Conservation (phyloP, 1,284 basidiomycete species). For the Rhodotorula sp. region DNA sequence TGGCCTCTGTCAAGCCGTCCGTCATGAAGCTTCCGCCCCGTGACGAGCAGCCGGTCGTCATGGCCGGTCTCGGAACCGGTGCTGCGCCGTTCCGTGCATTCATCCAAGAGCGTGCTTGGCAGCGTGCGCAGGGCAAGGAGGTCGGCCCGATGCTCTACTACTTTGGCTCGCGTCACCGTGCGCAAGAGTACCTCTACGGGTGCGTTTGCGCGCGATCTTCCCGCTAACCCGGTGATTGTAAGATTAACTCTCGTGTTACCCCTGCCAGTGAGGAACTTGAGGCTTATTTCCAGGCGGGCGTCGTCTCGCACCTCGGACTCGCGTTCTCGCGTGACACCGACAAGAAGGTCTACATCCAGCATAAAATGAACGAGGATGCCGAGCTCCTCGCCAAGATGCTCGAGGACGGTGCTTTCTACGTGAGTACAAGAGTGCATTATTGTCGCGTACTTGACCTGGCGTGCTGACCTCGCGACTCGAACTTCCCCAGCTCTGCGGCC, state of each 20-base stretch:
- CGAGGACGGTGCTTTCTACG: slow-evolving; percentile 78
- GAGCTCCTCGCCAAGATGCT: slow-evolving; percentile 72
- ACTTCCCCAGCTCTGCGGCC: slow-evolving; percentile 1
- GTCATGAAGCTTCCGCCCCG: slow-evolving; percentile 97
- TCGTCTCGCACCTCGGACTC: slow-evolving; percentile 84
- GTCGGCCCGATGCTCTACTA: slow-evolving; percentile 94
- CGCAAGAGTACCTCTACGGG: slow-evolving; percentile 93
- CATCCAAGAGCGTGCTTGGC: slow-evolving; percentile 87
- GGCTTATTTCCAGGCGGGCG: slow-evolving; percentile 68
- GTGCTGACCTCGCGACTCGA: neutral
- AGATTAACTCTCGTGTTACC: neutral
- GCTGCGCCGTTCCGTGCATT: slow-evolving; percentile 98
- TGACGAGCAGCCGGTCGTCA: slow-evolving; percentile 86
- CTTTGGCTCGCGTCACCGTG: slow-evolving; percentile 93
- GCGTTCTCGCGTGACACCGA: slow-evolving; percentile 94
- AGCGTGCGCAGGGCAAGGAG: slow-evolving; percentile 69
- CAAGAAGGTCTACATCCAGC: slow-evolving; percentile 95
- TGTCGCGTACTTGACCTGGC: neutral
- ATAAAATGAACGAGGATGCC: slow-evolving; percentile 93
- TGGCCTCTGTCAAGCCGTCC: slow-evolving; percentile 95
- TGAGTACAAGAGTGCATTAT: slow-evolving; percentile 98
- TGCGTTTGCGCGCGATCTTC: too few species aligned
- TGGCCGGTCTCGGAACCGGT: slow-evolving; percentile 97
- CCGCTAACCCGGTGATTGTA: too few species aligned
- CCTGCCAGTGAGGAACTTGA: slow-evolving; percentile 54